These are phyloP conservation scores for Phytophthora sansomeana DNA, from an alignment of 352 stramenopile genomes.

Conservation along the genomic window DNA sequence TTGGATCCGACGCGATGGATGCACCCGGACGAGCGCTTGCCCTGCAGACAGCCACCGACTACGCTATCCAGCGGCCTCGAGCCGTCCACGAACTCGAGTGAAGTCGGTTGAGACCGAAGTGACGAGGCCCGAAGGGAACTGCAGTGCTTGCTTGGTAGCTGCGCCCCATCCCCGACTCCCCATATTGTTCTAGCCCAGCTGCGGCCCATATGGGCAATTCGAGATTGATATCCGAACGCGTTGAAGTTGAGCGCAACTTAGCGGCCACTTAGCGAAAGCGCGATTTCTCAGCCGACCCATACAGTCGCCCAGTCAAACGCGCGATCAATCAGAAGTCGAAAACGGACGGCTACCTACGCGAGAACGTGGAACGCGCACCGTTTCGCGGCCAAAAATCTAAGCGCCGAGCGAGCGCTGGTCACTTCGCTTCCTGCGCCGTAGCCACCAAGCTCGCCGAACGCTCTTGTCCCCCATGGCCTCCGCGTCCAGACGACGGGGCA, in stretches of 20 bases:
- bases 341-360: slow-evolving; percentile 35
- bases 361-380: slow-evolving; percentile 18
- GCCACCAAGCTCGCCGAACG: slow-evolving; percentile 31
- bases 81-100: slow-evolving; percentile 7
- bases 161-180: slow-evolving; percentile 7
- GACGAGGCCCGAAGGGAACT: neutral
- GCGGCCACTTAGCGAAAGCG: slow-evolving; percentile 7
- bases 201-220: slow-evolving; percentile 15
- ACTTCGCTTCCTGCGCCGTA: slow-evolving; percentile 38
- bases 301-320: slow-evolving; percentile 12
- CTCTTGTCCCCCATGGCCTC: slow-evolving; percentile 25
- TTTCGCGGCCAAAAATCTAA: slow-evolving; percentile 28
- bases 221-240: slow-evolving; percentile 12
- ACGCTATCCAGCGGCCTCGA: neutral
- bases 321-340: slow-evolving; percentile 11
- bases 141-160: slow-evolving; percentile 22
- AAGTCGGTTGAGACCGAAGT: slow-evolving; percentile 10
- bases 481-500: slow-evolving; percentile 31
- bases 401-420: slow-evolving; percentile 15
- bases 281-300: slow-evolving; percentile 13
- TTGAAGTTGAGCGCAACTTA: slow-evolving; percentile 38
- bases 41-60: no score
- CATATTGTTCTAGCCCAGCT: slow-evolving; percentile 38
- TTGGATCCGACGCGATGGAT: slow-evolving; percentile 18
- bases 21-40: slow-evolving; percentile 1